These are phyloP conservation scores for Salvia miltiorrhiza DNA, from an alignment of 257 asterid species.

Conservation along the genomic window DNA sequence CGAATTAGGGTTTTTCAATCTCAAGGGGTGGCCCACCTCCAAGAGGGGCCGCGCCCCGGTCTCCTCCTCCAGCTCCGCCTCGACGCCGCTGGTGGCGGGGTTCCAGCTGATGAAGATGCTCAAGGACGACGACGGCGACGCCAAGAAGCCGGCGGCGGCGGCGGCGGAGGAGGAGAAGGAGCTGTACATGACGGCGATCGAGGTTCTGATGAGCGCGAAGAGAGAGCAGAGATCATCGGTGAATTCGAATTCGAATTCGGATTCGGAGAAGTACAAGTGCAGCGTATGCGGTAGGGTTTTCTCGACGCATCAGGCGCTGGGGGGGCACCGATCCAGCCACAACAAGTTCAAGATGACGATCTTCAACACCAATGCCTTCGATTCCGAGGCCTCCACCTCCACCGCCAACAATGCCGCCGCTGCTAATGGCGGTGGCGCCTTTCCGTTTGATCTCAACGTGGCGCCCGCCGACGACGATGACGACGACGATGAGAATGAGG, in stretches of 20 bases:
- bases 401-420: no score
- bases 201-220: neutral
- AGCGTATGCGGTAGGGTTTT: slow-evolving; percentile 29
- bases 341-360: slow-evolving; percentile 34
- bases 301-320: slow-evolving; percentile 41
- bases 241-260: neutral
- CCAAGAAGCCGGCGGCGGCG: neutral
- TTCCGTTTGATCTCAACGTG: neutral
- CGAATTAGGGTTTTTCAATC: neutral
- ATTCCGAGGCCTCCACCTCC: no score
- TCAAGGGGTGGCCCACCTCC: slow-evolving; percentile 19
- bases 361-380: slow-evolving; percentile 2
- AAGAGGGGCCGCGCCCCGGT: slow-evolving; percentile 3
- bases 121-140: no score
- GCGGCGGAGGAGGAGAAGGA: neutral
- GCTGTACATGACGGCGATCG: neutral
- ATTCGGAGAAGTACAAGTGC: slow-evolving; percentile 25
- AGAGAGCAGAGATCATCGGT: neutral
- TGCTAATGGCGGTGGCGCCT: neutral
- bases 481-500: neutral
- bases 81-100: neutral
- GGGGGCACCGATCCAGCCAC: slow-evolving; percentile 67
- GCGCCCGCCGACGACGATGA: neutral
- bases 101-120: neutral
- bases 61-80: neutral